A percentile compares a stretch with the other conserved stretches of the same genome.
Evolutionary conservation across 306 rosid genomes (phyloP).

Genomic region (Ziziphus jujuba): DNA sequence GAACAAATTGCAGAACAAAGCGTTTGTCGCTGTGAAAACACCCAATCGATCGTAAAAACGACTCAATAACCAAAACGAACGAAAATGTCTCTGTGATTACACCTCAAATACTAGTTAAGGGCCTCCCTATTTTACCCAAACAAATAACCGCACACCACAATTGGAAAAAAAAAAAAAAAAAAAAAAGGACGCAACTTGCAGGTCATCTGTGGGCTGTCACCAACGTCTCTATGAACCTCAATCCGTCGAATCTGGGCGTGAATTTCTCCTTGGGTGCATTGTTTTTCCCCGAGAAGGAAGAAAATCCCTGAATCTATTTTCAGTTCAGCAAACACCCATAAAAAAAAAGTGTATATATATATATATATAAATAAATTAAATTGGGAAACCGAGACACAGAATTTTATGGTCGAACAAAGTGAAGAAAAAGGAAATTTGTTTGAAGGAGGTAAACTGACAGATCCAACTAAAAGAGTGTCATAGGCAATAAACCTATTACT

Average conservation of each 20-base stretch:
- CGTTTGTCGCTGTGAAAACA: too few relatives aligned
- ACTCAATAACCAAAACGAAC: too few relatives aligned
- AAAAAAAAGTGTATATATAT: too few relatives aligned
- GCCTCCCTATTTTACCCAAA: background rate
- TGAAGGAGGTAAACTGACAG: too few relatives aligned
- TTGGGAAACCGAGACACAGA: too few relatives aligned
- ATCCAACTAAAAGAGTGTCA: too few relatives aligned
- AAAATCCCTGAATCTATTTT: constrained; percentile 14
- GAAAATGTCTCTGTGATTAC: background rate
- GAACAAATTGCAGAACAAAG: too few relatives aligned
- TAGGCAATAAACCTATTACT: too few relatives aligned
- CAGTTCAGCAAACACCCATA: background rate
- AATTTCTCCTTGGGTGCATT: constrained; percentile 50
- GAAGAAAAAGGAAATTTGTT: too few relatives aligned
- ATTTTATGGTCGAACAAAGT: too few relatives aligned
- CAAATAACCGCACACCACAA: background rate
- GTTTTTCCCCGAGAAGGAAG: constrained; percentile 8
- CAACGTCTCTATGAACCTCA: constrained; percentile 86
- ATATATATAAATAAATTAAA: too few relatives aligned
- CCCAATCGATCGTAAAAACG: too few relatives aligned
- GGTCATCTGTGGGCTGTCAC: constrained; percentile 86
- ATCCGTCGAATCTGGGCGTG: constrained; percentile 87
- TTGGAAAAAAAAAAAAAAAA: background rate
- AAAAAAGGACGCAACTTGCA: background rate
- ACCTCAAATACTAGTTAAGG: background rate